phyloP scores from a whole-genome alignment of 306 rosid genomes.

The Senna tora region DNA sequence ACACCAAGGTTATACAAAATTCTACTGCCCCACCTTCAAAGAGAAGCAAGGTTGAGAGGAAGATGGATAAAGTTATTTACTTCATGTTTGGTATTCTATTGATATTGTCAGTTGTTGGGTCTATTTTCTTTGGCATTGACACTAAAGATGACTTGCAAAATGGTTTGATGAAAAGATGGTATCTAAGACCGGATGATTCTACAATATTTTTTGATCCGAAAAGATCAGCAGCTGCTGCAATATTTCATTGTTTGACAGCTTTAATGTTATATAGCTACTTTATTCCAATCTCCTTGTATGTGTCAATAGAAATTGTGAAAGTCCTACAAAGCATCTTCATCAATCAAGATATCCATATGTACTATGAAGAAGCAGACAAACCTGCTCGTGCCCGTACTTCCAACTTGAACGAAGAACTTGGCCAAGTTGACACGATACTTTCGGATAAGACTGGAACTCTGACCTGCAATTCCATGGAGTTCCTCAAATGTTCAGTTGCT shows the following conservation, averaged over 20 bases:
- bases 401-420: slow-evolving; percentile 27
- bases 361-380: slow-evolving; percentile 67
- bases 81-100: slow-evolving; percentile 53
- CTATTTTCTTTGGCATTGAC: slow-evolving; percentile 57
- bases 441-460: slow-evolving; percentile 66
- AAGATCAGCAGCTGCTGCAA: slow-evolving; percentile 51
- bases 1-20: slow-evolving; percentile 76
- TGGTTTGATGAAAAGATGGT: slow-evolving; percentile 66
- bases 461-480: slow-evolving; percentile 87
- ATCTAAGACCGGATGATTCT: slow-evolving; percentile 65
- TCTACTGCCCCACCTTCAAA: slow-evolving; percentile 78
- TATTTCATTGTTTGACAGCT: slow-evolving; percentile 62
- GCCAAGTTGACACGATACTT: slow-evolving; percentile 27
- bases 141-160: slow-evolving; percentile 59
- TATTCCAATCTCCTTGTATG: slow-evolving; percentile 72
- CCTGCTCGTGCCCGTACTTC: slow-evolving; percentile 77
- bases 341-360: slow-evolving; percentile 50
- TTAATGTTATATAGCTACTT: slow-evolving; percentile 55
- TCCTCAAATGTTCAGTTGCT: slow-evolving; percentile 67
- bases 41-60: slow-evolving; percentile 70
- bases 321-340: slow-evolving; percentile 61
- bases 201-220: slow-evolving; percentile 60
- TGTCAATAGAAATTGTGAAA: slow-evolving; percentile 70
- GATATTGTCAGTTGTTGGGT: slow-evolving; percentile 57
- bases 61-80: slow-evolving; percentile 70